Conservation (phyloP, 2,329 filamentous ascomycete genomes). For the Talaromyces sp. region DNA sequence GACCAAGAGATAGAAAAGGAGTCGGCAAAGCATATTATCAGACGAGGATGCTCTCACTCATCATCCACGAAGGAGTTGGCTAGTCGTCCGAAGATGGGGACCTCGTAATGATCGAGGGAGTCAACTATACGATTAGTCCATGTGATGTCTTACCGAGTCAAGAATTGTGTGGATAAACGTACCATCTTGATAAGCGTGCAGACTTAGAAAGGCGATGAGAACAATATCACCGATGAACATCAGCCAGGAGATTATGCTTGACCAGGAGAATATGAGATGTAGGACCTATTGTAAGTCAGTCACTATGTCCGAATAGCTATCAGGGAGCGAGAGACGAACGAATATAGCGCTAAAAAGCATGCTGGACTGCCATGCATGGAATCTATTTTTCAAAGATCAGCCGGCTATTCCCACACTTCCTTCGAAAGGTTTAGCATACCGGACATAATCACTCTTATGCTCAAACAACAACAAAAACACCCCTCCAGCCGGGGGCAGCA, state of each 20-base stretch:
- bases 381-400: constrained; percentile 52
- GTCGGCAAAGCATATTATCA: not conserved
- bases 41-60: constrained; percentile 53
- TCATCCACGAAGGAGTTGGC: constrained; percentile 90
- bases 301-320: not conserved
- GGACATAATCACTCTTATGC: constrained; percentile 94
- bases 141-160: not conserved
- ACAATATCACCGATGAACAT: constrained; percentile 73
- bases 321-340: constrained; percentile 38
- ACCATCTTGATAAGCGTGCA: constrained; percentile 82
- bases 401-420: not conserved
- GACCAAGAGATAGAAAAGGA: not conserved
- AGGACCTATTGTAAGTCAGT: constrained; percentile 56
- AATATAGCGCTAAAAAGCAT: constrained; percentile 73
- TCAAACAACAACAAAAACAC: constrained; percentile 82
- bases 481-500: constrained; percentile 79
- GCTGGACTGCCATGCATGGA: constrained; percentile 94
- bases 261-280: constrained; percentile 86
- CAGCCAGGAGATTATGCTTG: constrained; percentile 76
- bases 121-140: constrained; percentile 50
- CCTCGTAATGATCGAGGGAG: constrained; percentile 69
- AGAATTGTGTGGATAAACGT: constrained; percentile 35
- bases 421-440: constrained; percentile 53
- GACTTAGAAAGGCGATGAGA: constrained; percentile 72
- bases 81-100: constrained; percentile 80